Evolutionary conservation across 1,284 basidiomycete genomes (phyloP).

Genomic region (Sphagnurus paluster): DNA sequence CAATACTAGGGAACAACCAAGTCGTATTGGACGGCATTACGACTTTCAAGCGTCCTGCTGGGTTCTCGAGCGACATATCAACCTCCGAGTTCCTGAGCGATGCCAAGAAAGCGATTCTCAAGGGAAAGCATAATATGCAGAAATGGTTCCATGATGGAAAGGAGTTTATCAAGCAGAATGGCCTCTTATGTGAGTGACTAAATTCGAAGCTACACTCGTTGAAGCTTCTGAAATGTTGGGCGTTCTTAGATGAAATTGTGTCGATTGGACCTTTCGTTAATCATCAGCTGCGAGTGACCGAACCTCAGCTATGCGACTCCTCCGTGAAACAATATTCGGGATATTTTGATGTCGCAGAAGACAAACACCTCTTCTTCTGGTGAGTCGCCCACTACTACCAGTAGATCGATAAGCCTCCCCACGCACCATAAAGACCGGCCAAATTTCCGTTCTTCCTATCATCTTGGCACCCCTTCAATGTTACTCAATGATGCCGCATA

Average conservation of each 20-base stretch:
- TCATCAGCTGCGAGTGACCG: conserved; percentile 72
- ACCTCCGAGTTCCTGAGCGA: conserved; percentile 38
- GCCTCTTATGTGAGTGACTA: conserved; percentile 51
- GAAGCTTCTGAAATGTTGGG: neutral
- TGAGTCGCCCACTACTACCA: no score
- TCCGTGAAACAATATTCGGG: conserved; percentile 86
- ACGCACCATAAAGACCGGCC: no score
- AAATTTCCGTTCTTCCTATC: no score
- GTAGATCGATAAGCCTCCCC: no score
- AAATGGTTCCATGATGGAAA: conserved; percentile 59
- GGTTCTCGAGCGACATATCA: conserved; percentile 10
- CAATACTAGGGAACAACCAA: conserved; percentile 13
- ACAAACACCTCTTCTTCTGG: conserved; percentile 90
- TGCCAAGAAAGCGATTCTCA: conserved; percentile 41
- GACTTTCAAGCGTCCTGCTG: conserved; percentile 1
- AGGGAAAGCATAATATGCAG: conserved; percentile 48
- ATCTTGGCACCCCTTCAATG: no score
- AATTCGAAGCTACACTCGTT: neutral
- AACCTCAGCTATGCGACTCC: conserved; percentile 79
- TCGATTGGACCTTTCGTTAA: conserved; percentile 69
- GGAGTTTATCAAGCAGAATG: conserved; percentile 67
- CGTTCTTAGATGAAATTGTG: conserved; percentile 65
- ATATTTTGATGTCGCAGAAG: conserved; percentile 85
- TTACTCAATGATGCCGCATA: conserved; percentile 20
- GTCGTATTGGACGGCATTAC: conserved; percentile 13